Conservation (phyloP, 345 rosid species). For the Eucalyptus cloeziana region DNA sequence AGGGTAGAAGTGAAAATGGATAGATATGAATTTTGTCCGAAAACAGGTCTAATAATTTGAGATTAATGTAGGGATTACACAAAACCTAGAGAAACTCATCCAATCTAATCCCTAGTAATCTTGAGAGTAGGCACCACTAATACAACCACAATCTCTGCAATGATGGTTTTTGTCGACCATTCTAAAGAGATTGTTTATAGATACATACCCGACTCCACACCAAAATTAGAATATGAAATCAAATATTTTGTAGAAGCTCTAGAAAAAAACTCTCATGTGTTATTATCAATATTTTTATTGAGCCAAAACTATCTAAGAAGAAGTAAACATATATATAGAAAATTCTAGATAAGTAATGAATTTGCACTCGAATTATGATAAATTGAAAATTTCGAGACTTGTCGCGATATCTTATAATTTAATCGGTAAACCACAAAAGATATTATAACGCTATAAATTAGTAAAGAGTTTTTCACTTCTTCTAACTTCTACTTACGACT, state of each 20-base stretch:
- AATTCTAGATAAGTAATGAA: background rate
- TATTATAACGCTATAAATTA: background rate
- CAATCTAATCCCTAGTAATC: background rate
- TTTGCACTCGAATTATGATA: fast-evolving
- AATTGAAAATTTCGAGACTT: background rate
- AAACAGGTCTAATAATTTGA: background rate
- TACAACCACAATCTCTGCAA: background rate
- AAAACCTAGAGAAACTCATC: background rate
- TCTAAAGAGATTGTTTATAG: background rate
- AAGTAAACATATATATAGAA: no score
- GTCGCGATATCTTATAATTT: fast-evolving
- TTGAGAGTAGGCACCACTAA: background rate
- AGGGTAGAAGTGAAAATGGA: background rate
- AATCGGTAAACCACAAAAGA: fast-evolving
- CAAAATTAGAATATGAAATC: background rate
- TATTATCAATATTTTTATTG: background rate
- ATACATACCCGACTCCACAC: background rate
- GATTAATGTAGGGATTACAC: background rate
- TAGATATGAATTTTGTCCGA: background rate
- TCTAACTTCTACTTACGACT: background rate
- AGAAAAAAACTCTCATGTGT: background rate
- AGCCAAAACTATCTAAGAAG: background rate
- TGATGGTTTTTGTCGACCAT: background rate
- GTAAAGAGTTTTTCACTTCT: background rate
- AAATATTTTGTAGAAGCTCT: background rate